phyloP scores from a whole-genome alignment of 352 stramenopile genomes.

The Phytopythium vexans region DNA sequence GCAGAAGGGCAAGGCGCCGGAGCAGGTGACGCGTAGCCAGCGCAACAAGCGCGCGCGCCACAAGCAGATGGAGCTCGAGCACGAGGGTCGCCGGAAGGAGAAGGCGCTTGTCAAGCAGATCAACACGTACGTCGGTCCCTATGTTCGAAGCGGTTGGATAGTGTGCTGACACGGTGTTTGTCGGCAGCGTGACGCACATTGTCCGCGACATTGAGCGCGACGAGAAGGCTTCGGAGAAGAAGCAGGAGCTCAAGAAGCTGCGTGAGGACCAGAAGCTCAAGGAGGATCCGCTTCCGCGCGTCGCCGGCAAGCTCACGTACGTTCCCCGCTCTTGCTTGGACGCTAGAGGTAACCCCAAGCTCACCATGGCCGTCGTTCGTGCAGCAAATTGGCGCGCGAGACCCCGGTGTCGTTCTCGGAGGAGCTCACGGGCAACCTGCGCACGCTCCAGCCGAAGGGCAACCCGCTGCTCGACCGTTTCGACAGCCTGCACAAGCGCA shows the following conservation, averaged over 20 bases:
- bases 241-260: constrained; percentile 75
- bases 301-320: constrained; percentile 75
- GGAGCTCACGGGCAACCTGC: constrained; percentile 78
- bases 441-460: constrained; percentile 76
- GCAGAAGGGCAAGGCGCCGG: constrained; percentile 33
- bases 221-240: constrained; percentile 62
- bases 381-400: constrained; percentile 72
- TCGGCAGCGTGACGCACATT: constrained; percentile 56
- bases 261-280: constrained; percentile 74
- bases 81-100: constrained; percentile 51
- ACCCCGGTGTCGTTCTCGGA: constrained; percentile 74
- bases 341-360: background rate
- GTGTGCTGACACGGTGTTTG: constrained; percentile 2
- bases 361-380: background rate
- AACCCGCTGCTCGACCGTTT: constrained; percentile 78
- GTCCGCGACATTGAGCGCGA: constrained; percentile 61
- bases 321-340: constrained; percentile 6
- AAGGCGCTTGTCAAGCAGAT: constrained; percentile 87
- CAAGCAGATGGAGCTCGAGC: constrained; percentile 75
- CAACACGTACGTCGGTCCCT: constrained; percentile 55
- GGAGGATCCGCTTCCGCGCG: constrained; percentile 64
- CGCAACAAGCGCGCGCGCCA: constrained; percentile 80
- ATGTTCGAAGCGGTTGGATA: background rate
- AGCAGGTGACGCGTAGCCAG: constrained; percentile 65
- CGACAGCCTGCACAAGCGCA: constrained; percentile 86